These are phyloP conservation scores for Capsicum rhomboideum DNA, from an alignment of 257 asterid species.

Conservation along the genomic window DNA sequence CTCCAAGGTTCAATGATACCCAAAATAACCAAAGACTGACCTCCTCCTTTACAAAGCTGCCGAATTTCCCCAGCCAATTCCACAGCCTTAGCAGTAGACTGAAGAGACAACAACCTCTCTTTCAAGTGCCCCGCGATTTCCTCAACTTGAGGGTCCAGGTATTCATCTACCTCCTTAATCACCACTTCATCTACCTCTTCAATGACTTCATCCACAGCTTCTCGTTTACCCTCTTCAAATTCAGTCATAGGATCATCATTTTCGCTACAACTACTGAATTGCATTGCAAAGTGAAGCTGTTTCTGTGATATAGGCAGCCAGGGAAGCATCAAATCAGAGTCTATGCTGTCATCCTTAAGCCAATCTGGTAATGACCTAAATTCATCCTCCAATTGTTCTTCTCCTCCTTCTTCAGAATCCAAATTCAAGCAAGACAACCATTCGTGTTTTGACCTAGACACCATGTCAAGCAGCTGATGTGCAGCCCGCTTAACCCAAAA, in stretches of 20 bases:
- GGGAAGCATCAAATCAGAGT: slow-evolving; percentile 34
- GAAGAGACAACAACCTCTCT: slow-evolving; percentile 19
- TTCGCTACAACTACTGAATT: slow-evolving; percentile 15
- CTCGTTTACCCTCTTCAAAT: slow-evolving; percentile 20
- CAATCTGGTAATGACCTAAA: slow-evolving; percentile 49
- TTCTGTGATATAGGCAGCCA: slow-evolving; percentile 59
- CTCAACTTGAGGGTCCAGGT: slow-evolving; percentile 28
- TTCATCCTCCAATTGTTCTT: slow-evolving; percentile 37
- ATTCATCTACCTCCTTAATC: slow-evolving; percentile 9
- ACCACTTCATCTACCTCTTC: slow-evolving; percentile 20
- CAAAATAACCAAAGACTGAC: slow-evolving; percentile 30
- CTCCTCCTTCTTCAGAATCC: slow-evolving; percentile 58
- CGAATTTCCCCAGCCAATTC: slow-evolving; percentile 38
- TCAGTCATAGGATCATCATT: slow-evolving; percentile 16
- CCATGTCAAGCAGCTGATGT: slow-evolving; percentile 49
- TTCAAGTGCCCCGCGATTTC: slow-evolving; percentile 28
- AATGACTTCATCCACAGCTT: slow-evolving; percentile 28
- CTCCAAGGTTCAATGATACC: slow-evolving; percentile 60
- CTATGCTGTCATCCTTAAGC: slow-evolving; percentile 35
- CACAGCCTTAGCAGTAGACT: slow-evolving; percentile 31
- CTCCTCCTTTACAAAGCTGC: slow-evolving; percentile 29
- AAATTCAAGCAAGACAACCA: slow-evolving; percentile 50
- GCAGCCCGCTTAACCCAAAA: slow-evolving; percentile 83
- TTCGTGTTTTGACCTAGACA: slow-evolving; percentile 40
- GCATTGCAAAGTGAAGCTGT: slow-evolving; percentile 17